Evolutionary conservation across 306 rosid species (phyloP), one percentile per base, ranked within the genome.

Genomic region (Rosa chinensis): DNA sequence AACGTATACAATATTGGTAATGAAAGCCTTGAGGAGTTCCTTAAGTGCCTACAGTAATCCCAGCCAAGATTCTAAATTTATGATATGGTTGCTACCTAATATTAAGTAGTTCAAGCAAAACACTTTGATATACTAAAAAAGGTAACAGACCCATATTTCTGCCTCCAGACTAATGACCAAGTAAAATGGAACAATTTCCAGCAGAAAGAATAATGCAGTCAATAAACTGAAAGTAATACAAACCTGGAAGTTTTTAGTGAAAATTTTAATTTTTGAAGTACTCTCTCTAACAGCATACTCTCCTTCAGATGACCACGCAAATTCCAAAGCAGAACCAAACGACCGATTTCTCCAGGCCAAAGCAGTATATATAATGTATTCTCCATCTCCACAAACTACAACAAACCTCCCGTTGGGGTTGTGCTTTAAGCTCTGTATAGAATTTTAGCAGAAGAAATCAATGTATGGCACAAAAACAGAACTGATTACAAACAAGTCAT

Each of bases 341-440:
- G 99, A 93, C 72, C 99, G 89, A 69, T 95, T 95, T 83, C 99
- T 92, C 99, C 99, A 95, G 10, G 99, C 99, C 87, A 95, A 88
- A 78, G 99, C 99, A 73, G 99, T 95, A 85, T 90, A 92, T 82
- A 95, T 95, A 79, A 95, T 92, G 85, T 92, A 95, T 76, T 95
- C 99, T 77, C 99, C 99, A 89, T 95, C 99, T 77, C 99, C 99
- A 76, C 99, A 95, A 39, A 95, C 99, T 83, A 95, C 99, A 76
- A 96, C 99, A 86, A 96, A 96, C 84, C 99, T 92, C 82, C 99
- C 99, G 78, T 96, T 96, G 75, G 99, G 98, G 76, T 96, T 96
- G 93, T 96, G 98, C 92, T 77, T 93, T 80, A 96, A 86, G 87
- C 89, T 91, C 99, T 96, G 91, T 58, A 85, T 43, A 79, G 48